A percentile compares a stretch with the other conserved stretches of the same genome.
Evolutionary conservation across 2,329 filamentous ascomycete genomes (phyloP).

Genomic region (Didymella exigua): DNA sequence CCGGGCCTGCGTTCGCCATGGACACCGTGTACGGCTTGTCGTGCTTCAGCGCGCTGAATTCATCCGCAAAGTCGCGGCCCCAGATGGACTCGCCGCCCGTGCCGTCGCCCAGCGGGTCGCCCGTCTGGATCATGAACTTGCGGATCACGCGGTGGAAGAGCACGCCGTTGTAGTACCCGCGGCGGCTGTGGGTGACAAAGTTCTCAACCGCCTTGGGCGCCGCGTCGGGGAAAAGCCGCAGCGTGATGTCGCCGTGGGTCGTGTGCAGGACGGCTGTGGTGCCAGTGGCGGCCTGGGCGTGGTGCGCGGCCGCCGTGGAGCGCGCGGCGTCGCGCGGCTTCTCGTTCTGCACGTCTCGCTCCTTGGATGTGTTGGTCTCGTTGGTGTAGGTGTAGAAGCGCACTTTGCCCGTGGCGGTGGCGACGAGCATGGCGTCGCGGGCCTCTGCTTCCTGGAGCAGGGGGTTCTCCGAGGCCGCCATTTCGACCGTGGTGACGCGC

Average conservation of each 20-base stretch:
- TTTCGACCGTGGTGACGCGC: conserved; percentile 88
- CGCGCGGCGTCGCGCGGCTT: conserved; percentile 71
- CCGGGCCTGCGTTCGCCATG: conserved; percentile 96
- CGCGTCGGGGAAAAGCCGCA: conserved; percentile 89
- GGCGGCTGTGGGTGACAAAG: conserved; percentile 88
- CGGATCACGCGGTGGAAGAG: conserved; percentile 97
- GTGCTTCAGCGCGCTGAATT: conserved; percentile 88
- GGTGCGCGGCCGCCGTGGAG: conserved; percentile 50
- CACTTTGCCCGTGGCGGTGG: conserved; percentile 82
- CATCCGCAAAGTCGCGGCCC: conserved; percentile 91
- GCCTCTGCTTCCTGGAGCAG: conserved; percentile 89
- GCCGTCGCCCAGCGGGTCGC: conserved; percentile 85
- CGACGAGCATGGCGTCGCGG: conserved; percentile 85
- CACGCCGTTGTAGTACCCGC: conserved; percentile 95
- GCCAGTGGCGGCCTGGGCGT: conserved; percentile 72
- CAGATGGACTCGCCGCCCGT: conserved; percentile 92
- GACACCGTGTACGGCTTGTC: conserved; percentile 96
- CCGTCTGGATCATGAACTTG: conserved; percentile 97
- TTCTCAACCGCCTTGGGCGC: conserved; percentile 97
- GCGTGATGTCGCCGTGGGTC: conserved; percentile 88
- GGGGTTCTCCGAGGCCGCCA: conserved; percentile 95
- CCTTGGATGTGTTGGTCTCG: conserved; percentile 66
- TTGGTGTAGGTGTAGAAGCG: conserved; percentile 99
- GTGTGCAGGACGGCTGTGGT: conserved; percentile 87
- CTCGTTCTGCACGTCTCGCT: conserved; percentile 93